Evolutionary conservation across 371 early-diverging fungal genomes (phyloP).

Genomic region (Mucor piriformis): DNA sequence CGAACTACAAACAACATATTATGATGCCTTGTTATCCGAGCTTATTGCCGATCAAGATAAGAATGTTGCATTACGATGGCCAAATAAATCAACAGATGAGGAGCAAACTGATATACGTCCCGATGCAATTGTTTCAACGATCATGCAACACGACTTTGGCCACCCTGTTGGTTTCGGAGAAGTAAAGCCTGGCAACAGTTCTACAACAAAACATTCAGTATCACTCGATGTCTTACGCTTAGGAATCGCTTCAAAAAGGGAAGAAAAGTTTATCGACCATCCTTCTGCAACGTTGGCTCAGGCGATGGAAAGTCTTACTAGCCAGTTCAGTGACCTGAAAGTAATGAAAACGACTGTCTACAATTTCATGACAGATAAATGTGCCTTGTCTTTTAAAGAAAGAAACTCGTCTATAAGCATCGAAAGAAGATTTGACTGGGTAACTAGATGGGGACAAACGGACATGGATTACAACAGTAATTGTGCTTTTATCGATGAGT

Average conservation of each 20-base stretch:
- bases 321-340: no score
- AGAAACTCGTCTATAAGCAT: no score
- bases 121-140: slow-evolving; percentile 22
- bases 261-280: no score
- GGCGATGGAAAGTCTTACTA: no score
- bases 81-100: slow-evolving; percentile 14
- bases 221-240: slow-evolving; percentile 25
- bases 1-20: background rate
- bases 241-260: slow-evolving; percentile 22
- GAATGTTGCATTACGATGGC: slow-evolving; percentile 19
- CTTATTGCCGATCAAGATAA: slow-evolving; percentile 1
- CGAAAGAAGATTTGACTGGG: no score
- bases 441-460: no score
- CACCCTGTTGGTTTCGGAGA: slow-evolving; percentile 24
- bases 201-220: slow-evolving; percentile 24
- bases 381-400: no score
- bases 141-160: slow-evolving; percentile 21
- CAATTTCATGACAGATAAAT: no score
- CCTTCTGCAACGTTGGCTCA: no score
- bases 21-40: slow-evolving; percentile 1
- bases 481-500: no score
- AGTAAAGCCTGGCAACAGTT: slow-evolving; percentile 22
- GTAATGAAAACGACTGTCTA: no score
- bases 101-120: slow-evolving; percentile 16
- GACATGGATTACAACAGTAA: no score